Conservation (phyloP, 2,329 filamentous ascomycete species). For the Apiospora pterosperma region DNA sequence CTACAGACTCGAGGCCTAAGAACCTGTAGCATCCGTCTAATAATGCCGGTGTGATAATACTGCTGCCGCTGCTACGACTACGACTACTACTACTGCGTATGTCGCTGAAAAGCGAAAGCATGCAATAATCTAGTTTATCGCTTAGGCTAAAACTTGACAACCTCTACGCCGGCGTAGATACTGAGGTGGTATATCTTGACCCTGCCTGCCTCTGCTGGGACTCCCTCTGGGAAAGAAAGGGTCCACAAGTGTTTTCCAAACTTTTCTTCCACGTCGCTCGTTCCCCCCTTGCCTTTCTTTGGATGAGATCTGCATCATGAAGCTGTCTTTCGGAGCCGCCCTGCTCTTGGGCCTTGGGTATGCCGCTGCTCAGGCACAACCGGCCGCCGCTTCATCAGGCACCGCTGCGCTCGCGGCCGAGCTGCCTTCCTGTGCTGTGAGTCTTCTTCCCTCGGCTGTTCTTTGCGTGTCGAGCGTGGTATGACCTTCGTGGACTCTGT, state of each 20-base stretch:
- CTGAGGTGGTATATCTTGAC: background rate
- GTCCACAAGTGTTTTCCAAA: background rate
- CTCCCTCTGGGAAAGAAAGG: background rate
- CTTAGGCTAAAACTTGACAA: background rate
- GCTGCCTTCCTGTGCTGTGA: slow-evolving; percentile 31
- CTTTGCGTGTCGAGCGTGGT: background rate
- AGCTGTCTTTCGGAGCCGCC: background rate
- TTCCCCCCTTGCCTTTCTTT: background rate
- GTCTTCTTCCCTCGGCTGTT: slow-evolving; percentile 3
- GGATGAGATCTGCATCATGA: background rate
- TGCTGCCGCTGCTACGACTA: too few species aligned
- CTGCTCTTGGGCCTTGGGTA: background rate
- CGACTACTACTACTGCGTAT: background rate
- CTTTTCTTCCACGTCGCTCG: background rate
- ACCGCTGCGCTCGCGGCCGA: slow-evolving; percentile 8
- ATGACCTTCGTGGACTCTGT: background rate
- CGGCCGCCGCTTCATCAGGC: background rate
- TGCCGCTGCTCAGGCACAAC: background rate
- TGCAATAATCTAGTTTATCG: background rate
- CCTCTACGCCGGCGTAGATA: background rate
- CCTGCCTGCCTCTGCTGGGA: background rate
- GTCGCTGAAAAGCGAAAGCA: background rate
- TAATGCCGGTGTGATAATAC: background rate
- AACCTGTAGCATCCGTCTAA: background rate
- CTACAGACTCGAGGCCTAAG: background rate